Evolutionary conservation across 805 yeast genomes (phyloP).

Genomic region (Metschnikowia corniflorae): DNA sequence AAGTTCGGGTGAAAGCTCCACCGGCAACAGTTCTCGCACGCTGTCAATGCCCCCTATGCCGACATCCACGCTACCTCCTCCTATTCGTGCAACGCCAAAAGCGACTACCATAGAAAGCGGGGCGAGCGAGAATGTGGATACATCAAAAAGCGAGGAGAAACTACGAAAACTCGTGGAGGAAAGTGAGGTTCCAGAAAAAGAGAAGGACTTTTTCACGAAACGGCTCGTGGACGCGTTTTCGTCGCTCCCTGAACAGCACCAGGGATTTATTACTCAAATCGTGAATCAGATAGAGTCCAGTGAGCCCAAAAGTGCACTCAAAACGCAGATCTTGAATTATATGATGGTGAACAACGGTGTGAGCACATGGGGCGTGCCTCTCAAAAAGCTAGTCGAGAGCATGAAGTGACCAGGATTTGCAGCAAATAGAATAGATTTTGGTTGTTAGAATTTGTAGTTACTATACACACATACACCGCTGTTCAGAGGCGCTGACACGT

Average conservation of each 20-base stretch:
- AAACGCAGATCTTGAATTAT: constrained; percentile 43
- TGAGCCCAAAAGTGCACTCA: constrained; percentile 21
- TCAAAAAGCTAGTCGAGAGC: constrained; percentile 45
- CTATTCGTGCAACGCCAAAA: neutral
- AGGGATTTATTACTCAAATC: constrained; percentile 12
- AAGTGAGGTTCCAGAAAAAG: constrained; percentile 5
- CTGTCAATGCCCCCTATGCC: constrained; percentile 5
- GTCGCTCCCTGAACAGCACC: constrained; percentile 9
- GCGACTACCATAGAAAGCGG: neutral
- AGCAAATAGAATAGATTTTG: too few relatives aligned
- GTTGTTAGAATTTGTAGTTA: constrained; percentile 3
- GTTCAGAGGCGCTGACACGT: neutral
- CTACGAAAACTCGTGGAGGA: constrained; percentile 9
- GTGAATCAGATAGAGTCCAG: constrained; percentile 8
- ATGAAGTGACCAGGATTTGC: constrained; percentile 1
- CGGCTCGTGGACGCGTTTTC: constrained; percentile 12
- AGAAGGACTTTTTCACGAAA: constrained; percentile 10
- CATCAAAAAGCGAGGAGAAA: constrained; percentile 2
- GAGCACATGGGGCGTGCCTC: constrained; percentile 64
- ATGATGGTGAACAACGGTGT: constrained; percentile 57
- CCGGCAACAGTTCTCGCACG: constrained; percentile 5
- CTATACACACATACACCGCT: constrained; percentile 4
- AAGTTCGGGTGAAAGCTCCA: constrained; percentile 3
- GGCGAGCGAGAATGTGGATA: neutral
- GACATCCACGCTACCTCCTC: constrained; percentile 2